Evolutionary conservation across 208 protist genomes (phyloP), one percentile per base, ranked within the genome.

Genomic region (Acanthamoeba polyphaga): DNA sequence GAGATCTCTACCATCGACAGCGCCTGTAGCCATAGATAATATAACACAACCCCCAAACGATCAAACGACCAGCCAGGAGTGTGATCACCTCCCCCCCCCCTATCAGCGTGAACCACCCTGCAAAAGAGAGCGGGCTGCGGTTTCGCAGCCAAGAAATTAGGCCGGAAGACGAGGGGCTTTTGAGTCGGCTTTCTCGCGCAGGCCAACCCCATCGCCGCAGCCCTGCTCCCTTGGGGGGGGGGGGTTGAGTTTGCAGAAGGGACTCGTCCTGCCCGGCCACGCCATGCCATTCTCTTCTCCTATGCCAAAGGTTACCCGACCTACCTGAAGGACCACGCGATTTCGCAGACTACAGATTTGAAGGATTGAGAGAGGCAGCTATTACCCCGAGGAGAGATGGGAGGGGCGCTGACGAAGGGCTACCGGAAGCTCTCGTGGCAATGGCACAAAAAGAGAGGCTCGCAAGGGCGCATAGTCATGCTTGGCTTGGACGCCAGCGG

Each of bases 401-500:
- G 80, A 0, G 80, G 51, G 5, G 34, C 24, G 24, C 27, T 88
- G 53, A 24, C 27, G 15, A 64, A 64, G 51, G 51, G 51, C 51
- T 43, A 38, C 13, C 51, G n/a, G 1, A 55, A 88, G 51, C 80
- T 88, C 27, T 64, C 51, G 27, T 64, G 51, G n/a, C 62, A 5
- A 43, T 64, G 51, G 80, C 51, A 82, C 24, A 82, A 9, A 27
- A 55, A 49, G 82, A 9, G 5, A 43, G 82, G 53, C 27, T 53
- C 32, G 2, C n/a, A 70, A 32, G 32, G 22, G 13, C 87, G 87
- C 7, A 38, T 92, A 1, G 87, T 92, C 2, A 92, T 92, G 87
- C 60, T 92, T 0, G 87, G 87, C 4, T 43, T 92, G 5, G 87
- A 92, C 13, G 64, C 32, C 46, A 55, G 87, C 32, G 87, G 87